phyloP scores from a whole-genome alignment of 164 flowering plant species.

The Dillenia suffruticosa region DNA sequence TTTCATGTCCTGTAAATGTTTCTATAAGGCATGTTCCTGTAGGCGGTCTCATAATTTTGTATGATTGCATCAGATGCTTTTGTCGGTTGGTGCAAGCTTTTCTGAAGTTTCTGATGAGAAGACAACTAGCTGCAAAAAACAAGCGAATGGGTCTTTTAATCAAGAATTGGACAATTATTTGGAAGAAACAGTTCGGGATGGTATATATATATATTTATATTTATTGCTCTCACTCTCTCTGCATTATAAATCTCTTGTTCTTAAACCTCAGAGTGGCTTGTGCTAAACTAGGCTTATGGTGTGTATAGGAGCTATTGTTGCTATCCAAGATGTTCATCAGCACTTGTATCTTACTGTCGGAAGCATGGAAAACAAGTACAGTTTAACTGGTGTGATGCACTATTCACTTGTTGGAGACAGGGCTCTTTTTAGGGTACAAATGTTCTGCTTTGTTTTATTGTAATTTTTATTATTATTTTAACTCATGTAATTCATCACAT shows the following conservation, averaged over 20 bases:
- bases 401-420: constrained; percentile 85
- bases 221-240: background rate
- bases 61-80: constrained; percentile 47
- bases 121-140: constrained; percentile 16
- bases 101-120: constrained; percentile 29
- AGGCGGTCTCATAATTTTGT: constrained; percentile 10
- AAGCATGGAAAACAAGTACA: constrained; percentile 37
- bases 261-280: constrained; percentile 1
- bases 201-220: constrained; percentile 37
- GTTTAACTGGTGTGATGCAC: constrained; percentile 59
- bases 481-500: background rate
- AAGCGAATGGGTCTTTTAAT: constrained; percentile 19
- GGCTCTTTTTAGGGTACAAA: constrained; percentile 86
- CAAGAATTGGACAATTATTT: constrained; percentile 26
- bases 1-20: too few species aligned
- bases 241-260: constrained; percentile 3
- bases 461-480: constrained; percentile 1
- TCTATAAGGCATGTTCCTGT: constrained; percentile 7
- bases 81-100: constrained; percentile 43
- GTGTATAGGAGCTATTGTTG: constrained; percentile 76
- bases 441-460: constrained; percentile 1
- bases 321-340: constrained; percentile 82
- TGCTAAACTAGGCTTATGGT: constrained; percentile 5
- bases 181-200: constrained; percentile 56
- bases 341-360: constrained; percentile 82